Evolutionary conservation across 805 yeast species (phyloP), one percentile per base, ranked within the genome.

Genomic region (Kluyveromyces aestuarii): DNA sequence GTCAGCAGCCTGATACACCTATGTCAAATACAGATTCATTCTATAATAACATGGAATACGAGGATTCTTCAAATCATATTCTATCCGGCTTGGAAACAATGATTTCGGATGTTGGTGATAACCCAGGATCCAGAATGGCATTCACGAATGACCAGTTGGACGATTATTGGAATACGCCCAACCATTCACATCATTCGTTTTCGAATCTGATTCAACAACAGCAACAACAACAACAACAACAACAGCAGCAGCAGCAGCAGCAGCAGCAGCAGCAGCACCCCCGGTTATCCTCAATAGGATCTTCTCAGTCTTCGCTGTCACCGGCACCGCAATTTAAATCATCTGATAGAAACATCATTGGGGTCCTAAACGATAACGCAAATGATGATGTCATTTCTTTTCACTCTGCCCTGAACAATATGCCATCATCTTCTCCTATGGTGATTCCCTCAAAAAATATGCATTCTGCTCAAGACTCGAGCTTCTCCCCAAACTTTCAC

Each of bases 111-210:
- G 52, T 57, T 1, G 68, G 62, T 41, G 53, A 54, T 42, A 49
- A 50, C 27, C 59, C 63, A 8, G 61, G 58, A 18, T 55, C 55
- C 11, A 56, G 59, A 13, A 64, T 62, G 38, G 60, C 59, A 2
- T 61, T 59, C 40, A 64, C 67, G 5, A 64, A 60, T 2, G 72
- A 58, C 60, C 68, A 64, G 64, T 58, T 69, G 33, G 69, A 64
- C 49, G 60, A 57, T 40, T 64, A 62, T 49, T 64, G 69, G 69
- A 54, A 48, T 19, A 41, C 18, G 9, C 19, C 45, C 13, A 43
- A 27, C 18, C 45, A 42, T n/a, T 9, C 27, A 25, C 13, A 27
- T 19, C 35, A 33, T 18, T 38, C 45, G 13, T 36, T 33, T 17
- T 19, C 17, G 3, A 10, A 37, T n/a, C 14, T n/a, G 11, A 19